Percentiles rank a stretch among this genome's conserved stretches.
Conservation (phyloP, 208 protist genomes). For the Wallacemonas sp. region DNA sequence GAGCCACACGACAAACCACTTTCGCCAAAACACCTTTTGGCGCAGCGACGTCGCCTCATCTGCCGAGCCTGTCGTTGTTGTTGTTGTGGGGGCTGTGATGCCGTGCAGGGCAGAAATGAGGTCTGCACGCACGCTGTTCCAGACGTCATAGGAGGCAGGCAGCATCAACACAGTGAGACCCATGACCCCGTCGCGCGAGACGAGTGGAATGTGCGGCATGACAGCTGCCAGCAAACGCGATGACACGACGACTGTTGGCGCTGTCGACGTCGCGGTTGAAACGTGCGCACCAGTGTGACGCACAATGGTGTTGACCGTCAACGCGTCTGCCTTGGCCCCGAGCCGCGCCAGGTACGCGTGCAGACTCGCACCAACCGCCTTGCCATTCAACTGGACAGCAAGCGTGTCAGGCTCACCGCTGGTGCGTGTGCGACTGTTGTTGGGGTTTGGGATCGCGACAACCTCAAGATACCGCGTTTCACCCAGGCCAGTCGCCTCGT, state of each 20-base stretch:
- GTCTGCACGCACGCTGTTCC: conserved; percentile 2
- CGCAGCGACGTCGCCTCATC: background rate
- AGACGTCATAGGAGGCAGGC: background rate
- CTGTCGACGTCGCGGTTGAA: background rate
- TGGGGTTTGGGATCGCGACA: background rate
- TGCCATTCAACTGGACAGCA: background rate
- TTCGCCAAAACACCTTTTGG: background rate
- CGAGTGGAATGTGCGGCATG: background rate
- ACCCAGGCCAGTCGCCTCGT: too few species aligned
- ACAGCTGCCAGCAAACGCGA: background rate
- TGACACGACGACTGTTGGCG: background rate
- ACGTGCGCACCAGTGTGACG: background rate
- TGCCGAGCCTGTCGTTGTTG: too few species aligned
- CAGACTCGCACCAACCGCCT: background rate
- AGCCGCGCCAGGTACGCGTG: background rate
- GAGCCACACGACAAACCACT: background rate
- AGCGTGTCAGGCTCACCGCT: background rate
- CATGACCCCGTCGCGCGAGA: background rate
- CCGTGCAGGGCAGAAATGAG: background rate
- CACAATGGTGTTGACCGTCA: background rate
- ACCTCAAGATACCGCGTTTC: too few species aligned
- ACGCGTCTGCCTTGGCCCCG: background rate
- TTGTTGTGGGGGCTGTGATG: too few species aligned
- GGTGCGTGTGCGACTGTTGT: background rate
- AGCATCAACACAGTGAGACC: background rate